A percentile compares a stretch with the other conserved stretches of the same genome.
Conservation (phyloP, 345 rosid species). For the Xanthoceras sorbifolium region DNA sequence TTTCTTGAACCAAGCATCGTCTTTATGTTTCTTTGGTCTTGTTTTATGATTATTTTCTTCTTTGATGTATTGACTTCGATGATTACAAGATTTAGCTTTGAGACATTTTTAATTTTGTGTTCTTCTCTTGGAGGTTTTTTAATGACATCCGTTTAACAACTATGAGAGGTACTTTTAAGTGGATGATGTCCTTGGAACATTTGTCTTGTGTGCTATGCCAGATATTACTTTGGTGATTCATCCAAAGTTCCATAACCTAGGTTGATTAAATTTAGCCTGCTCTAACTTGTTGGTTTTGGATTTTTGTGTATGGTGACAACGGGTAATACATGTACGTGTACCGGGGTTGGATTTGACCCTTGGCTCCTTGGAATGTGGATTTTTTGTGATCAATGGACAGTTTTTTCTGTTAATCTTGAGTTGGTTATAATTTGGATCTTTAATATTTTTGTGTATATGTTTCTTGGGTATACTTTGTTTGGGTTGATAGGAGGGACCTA, state of each 20-base stretch:
- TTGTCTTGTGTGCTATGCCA: background rate
- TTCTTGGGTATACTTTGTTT: background rate
- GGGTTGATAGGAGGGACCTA: background rate
- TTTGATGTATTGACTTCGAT: slow-evolving; percentile 13
- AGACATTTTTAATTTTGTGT: background rate
- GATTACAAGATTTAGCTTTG: background rate
- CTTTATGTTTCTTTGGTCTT: background rate
- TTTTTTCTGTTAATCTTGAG: background rate
- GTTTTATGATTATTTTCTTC: background rate
- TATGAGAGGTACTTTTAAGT: background rate
- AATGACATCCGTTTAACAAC: background rate
- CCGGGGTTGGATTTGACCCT: background rate
- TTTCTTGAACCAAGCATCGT: slow-evolving; percentile 3
- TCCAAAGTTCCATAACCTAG: background rate
- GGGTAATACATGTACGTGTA: background rate
- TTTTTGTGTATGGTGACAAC: background rate
- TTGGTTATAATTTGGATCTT: background rate
- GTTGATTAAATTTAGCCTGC: background rate
- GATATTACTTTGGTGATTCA: slow-evolving; percentile 11
- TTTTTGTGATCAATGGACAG: background rate
- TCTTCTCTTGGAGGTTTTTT: background rate
- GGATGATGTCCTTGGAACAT: background rate
- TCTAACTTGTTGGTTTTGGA: background rate
- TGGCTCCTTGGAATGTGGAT: background rate
- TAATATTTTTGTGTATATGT: background rate